These are phyloP conservation scores for Starmera caribaea DNA, from an alignment of 805 yeast genomes.

Conservation along the genomic window DNA sequence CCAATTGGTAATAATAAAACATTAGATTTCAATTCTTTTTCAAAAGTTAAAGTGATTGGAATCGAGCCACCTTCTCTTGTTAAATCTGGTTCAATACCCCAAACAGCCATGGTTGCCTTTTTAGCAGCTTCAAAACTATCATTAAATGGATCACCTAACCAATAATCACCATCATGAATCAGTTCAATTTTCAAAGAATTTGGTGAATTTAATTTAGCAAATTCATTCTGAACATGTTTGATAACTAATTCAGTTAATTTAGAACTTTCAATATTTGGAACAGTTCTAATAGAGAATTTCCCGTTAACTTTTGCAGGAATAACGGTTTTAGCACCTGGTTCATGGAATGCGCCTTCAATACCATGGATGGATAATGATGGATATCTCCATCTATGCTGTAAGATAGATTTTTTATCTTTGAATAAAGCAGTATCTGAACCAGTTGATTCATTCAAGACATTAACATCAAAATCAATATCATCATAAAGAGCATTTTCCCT, in stretches of 20 bases:
- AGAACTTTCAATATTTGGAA: constrained; percentile 80
- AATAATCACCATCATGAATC: constrained; percentile 91
- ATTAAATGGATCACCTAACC: constrained; percentile 93
- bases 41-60: constrained; percentile 93
- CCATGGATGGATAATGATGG: constrained; percentile 97
- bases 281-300: constrained; percentile 95
- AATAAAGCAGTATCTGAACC: constrained; percentile 81
- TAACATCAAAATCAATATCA: constrained; percentile 73
- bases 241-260: constrained; percentile 73
- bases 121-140: constrained; percentile 90
- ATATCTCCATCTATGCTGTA: constrained; percentile 98
- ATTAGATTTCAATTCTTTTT: constrained; percentile 73
- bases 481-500: constrained; percentile 75
- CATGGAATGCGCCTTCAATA: constrained; percentile 93
- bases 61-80: constrained; percentile 99
- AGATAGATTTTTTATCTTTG: constrained; percentile 69
- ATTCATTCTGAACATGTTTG: constrained; percentile 57
- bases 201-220: constrained; percentile 63
- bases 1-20: constrained; percentile 95
- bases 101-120: constrained; percentile 88
- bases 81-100: constrained; percentile 92
- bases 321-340: constrained; percentile 95
- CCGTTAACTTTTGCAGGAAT: constrained; percentile 93
- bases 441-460: constrained; percentile 78
- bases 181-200: constrained; percentile 65